These are phyloP conservation scores for Psilocybe cubensis DNA, from an alignment of 768 basidiomycete genomes.

Conservation along the genomic window DNA sequence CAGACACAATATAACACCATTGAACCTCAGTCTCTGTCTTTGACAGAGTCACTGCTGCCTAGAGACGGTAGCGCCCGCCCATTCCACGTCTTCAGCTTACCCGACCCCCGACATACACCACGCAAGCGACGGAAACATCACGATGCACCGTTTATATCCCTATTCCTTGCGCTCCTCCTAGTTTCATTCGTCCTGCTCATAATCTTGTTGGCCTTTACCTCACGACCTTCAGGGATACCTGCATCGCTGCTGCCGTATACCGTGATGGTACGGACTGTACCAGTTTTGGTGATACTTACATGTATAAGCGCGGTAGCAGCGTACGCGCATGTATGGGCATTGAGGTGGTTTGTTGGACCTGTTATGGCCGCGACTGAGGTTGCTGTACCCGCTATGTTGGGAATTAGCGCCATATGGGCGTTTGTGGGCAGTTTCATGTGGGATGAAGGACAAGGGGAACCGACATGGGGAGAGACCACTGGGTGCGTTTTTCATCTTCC, in stretches of 20 bases:
- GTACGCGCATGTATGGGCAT: conserved; percentile 74
- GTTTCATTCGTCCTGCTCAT: conserved; percentile 64
- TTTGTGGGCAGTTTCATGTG: conserved; percentile 80
- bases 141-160: conserved; percentile 70
- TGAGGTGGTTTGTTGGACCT: conserved; percentile 83
- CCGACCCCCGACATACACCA: conserved; percentile 73
- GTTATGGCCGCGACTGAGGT: conserved; percentile 80
- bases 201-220: conserved; percentile 67
- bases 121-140: conserved; percentile 72
- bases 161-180: conserved; percentile 66
- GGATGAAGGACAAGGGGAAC: conserved; percentile 50
- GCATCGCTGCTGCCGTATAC: conserved; percentile 58
- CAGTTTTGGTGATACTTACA: conserved; percentile 73
- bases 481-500: conserved; percentile 54
- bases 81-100: conserved; percentile 74
- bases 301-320: conserved; percentile 71
- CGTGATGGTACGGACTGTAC: conserved; percentile 77
- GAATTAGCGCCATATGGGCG: conserved; percentile 79
- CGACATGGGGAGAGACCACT: conserved; percentile 82
- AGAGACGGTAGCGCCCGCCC: conserved; percentile 69
- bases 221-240: conserved; percentile 46
- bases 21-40: conserved; percentile 54
- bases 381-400: conserved; percentile 73
- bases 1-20: conserved; percentile 44
- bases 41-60: conserved; percentile 82